Base-by-base conservation (phyloP, 2,329 filamentous ascomycete genomes). In the Neodidymelliopsis sp. region DNA sequence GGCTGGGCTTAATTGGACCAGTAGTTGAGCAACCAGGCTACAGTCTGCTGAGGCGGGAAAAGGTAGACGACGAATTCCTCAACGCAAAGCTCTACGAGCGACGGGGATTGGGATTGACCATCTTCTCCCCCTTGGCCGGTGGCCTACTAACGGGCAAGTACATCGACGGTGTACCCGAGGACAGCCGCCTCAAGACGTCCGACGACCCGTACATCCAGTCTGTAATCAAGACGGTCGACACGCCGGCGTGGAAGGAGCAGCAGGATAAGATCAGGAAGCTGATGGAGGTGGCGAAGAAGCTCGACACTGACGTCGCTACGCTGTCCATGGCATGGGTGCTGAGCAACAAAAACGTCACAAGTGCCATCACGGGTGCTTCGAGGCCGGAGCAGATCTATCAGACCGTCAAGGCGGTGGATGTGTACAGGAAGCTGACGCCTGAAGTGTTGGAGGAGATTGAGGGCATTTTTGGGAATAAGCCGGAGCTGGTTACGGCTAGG, bases 81-180 rank as follows among this genome's bases (percentile, higher is more conserved):
- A 79, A 81, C 64, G 78, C 74, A 12, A 77, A 77, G 52, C 66
- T 85, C 6, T 85, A 75, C 66, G 61, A 77, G 30, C 74, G 82
- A 49, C 78, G 78, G 66, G 73, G 80, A 38, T 77, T 82, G 49
- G 81, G 82, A 39, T 79, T 82, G 25, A 81, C 78, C 18, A 76
- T 78, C 61, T 84, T 81, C 76, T 78, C 74, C 4, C 81, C 83
- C 7, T 76, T 85, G 5, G 78, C 78, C 34, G 79, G 76, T 24
- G 83, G 83, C 38, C 67, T 85, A 28, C 70, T 85, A 36, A 84
- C 80, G 6, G 83, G 83, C 60, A 85, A 85, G 73, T 85, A 85
- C 75, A 81, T 84, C 67, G 76, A 84, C 54, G 82, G 81, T 34
- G 80, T 84, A 35, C 81, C 82, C 7, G 77, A 80, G 58, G 81